phyloP scores from a whole-genome alignment of 2,329 filamentous ascomycete genomes.

The Aspergillus jensenii region DNA sequence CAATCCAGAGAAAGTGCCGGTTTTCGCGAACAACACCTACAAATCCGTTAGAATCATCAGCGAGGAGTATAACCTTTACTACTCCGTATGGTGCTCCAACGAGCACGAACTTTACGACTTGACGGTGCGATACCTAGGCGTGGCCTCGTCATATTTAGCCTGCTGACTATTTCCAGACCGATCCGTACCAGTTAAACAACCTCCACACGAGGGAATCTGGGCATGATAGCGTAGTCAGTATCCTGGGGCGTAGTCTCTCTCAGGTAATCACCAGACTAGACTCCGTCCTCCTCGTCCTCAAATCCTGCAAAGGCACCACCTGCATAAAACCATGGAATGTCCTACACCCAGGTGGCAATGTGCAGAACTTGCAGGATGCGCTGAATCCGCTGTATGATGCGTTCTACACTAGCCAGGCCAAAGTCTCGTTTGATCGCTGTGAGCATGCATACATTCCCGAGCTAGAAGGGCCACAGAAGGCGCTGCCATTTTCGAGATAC shows the following conservation, averaged over 20 bases:
- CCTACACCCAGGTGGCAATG: conserved; percentile 32
- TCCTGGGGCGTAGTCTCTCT: not conserved
- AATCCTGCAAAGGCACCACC: conserved; percentile 37
- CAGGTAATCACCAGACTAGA: conserved; percentile 30
- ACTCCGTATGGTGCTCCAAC: conserved; percentile 36
- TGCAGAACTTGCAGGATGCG: conserved; percentile 33
- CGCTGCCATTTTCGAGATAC: conserved; percentile 9
- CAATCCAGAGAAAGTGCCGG: not conserved
- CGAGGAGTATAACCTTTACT: conserved; percentile 32
- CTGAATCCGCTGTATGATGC: conserved; percentile 29
- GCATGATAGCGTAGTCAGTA: not conserved
- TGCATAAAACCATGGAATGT: conserved; percentile 40
- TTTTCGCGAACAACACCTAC: conserved; percentile 15
- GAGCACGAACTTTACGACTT: conserved; percentile 37
- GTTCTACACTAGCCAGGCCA: conserved; percentile 34
- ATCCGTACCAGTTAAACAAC: conserved; percentile 40
- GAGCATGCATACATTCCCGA: conserved; percentile 37
- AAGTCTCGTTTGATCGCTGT: conserved; percentile 36
- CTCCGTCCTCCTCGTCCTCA: conserved; percentile 39
- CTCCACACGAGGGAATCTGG: conserved; percentile 19
- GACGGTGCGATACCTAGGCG: conserved; percentile 15
- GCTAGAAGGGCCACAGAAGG: conserved; percentile 35
- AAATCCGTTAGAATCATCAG: conserved; percentile 25
- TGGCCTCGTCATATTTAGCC: not conserved
- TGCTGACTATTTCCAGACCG: conserved; percentile 21